Evolutionary conservation across 257 asterid species (phyloP).

Genomic region (Primulina tabacum): DNA sequence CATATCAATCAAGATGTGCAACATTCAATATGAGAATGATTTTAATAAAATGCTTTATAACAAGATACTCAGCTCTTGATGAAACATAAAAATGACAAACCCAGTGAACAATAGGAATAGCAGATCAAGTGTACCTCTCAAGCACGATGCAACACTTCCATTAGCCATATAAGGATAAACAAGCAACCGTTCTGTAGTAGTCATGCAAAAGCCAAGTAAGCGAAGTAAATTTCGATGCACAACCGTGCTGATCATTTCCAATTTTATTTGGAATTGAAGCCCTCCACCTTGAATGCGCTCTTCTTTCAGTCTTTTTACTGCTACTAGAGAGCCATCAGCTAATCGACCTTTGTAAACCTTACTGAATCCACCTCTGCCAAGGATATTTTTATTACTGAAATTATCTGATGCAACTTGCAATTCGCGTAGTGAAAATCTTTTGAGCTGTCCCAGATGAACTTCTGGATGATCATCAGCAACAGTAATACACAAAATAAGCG

Average conservation of each 20-base stretch:
- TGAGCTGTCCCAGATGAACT: background rate
- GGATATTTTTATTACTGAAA: background rate
- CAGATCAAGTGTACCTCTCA: constrained; percentile 62
- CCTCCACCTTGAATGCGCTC: background rate
- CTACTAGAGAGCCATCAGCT: background rate
- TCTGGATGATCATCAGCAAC: background rate
- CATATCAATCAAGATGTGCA: too few relatives aligned
- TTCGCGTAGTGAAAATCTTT: background rate
- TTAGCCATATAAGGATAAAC: constrained; percentile 90
- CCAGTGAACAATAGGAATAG: constrained; percentile 2
- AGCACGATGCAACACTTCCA: constrained; percentile 96
- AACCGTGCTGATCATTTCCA: background rate
- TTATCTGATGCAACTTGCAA: background rate
- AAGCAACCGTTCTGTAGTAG: constrained; percentile 75
- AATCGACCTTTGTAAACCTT: background rate
- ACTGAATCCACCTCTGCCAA: background rate
- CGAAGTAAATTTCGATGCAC: constrained; percentile 1
- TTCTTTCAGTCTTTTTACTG: background rate
- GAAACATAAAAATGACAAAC: too few relatives aligned
- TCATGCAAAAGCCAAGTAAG: background rate
- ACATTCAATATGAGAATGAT: too few relatives aligned
- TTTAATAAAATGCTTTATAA: too few relatives aligned
- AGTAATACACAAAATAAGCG: background rate
- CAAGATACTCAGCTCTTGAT: too few relatives aligned
- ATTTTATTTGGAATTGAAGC: background rate